phyloP scores from a whole-genome alignment of 345 rosid genomes.

The Populus deltoides region DNA sequence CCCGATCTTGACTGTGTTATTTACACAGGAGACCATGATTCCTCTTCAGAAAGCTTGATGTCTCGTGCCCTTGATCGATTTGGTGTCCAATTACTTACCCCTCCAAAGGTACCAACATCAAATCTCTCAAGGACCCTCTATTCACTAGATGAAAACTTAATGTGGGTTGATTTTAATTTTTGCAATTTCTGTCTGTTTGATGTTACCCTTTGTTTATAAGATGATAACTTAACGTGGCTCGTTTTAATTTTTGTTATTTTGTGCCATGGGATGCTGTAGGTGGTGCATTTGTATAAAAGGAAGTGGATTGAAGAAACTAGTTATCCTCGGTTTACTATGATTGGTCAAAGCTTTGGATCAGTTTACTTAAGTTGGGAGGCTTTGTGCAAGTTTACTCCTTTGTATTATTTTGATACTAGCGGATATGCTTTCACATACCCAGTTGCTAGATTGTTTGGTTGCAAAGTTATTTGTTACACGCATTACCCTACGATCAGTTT shows the following conservation, averaged over 20 bases:
- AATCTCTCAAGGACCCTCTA: not conserved
- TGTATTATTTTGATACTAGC: constrained; percentile 67
- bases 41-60: constrained; percentile 52
- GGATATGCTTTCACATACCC: constrained; percentile 97
- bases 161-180: not conserved
- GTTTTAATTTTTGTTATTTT: not conserved
- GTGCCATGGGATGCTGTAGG: constrained; percentile 38
- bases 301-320: constrained; percentile 84
- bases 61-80: constrained; percentile 79
- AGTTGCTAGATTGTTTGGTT: constrained; percentile 84
- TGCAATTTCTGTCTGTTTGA: not conserved
- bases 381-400: constrained; percentile 68
- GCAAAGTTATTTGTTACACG: constrained; percentile 87
- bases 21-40: constrained; percentile 77
- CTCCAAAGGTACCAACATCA: constrained; percentile 55
- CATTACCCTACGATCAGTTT: constrained; percentile 93
- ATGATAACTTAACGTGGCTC: not conserved
- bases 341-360: constrained; percentile 95
- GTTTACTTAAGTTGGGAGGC: constrained; percentile 90
- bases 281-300: constrained; percentile 66
- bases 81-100: constrained; percentile 62
- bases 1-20: constrained; percentile 64
- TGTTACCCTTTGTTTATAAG: not conserved
- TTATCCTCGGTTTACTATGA: constrained; percentile 87
- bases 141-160: not conserved